Evolutionary conservation across 139 green algal species (phyloP).

Genomic region (Ettlia oleoabundans): DNA sequence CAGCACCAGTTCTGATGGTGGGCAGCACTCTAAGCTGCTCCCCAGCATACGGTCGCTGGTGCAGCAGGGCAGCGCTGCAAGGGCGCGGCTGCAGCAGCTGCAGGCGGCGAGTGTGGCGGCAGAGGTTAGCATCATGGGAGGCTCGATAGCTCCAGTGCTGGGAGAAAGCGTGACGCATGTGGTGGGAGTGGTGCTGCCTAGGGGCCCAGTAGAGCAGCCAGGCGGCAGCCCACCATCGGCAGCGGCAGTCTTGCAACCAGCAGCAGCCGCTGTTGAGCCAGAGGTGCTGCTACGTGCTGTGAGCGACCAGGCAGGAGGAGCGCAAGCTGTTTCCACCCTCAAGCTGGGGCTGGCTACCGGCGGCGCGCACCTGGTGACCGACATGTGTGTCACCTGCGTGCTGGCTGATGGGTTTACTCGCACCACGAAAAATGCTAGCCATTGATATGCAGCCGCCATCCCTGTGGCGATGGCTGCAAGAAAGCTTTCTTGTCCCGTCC

Average conservation of each 20-base stretch:
- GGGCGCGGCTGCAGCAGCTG: neutral
- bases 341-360: neutral
- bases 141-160: neutral
- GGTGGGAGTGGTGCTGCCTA: conserved; percentile 8
- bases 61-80: neutral
- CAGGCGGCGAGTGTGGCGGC: neutral
- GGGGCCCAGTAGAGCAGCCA: neutral
- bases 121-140: conserved; percentile 7
- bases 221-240: neutral
- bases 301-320: neutral
- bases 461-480: no score
- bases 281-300: conserved; percentile 12
- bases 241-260: neutral
- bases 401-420: neutral
- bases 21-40: neutral
- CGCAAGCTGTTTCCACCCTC: neutral
- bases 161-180: neutral
- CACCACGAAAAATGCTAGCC: no score
- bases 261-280: neutral
- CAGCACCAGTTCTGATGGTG: neutral
- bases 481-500: no score
- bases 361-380: conserved; percentile 5
- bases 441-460: no score
- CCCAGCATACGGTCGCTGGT: neutral
- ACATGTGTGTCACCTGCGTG: neutral